A percentile compares a stretch with the other conserved stretches of the same genome.
These are phyloP conservation scores for Solanum sejunctum DNA, from an alignment of 257 asterid genomes.

Conservation along the genomic window DNA sequence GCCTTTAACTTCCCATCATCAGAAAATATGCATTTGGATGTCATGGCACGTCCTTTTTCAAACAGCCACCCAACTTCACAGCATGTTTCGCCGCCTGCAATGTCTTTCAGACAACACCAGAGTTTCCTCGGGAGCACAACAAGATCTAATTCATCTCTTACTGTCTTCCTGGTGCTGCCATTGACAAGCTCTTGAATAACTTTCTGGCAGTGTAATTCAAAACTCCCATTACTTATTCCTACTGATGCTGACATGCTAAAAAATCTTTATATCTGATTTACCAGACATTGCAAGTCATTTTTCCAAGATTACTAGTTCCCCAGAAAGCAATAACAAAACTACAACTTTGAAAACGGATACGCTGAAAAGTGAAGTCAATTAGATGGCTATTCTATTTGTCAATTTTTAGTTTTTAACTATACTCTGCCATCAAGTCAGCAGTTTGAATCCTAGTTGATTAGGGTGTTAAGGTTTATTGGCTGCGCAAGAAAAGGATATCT, in stretches of 20 bases:
- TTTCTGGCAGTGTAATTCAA: constrained; percentile 10
- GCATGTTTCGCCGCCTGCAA: constrained; percentile 19
- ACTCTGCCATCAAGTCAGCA: not conserved
- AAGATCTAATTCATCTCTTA: constrained; percentile 32
- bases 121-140: constrained; percentile 67
- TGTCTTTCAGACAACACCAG: constrained; percentile 50
- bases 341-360: not conserved
- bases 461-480: not conserved
- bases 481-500: not conserved
- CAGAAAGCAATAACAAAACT: not conserved
- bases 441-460: not conserved
- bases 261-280: not conserved
- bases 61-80: constrained; percentile 82
- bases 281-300: not conserved
- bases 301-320: not conserved
- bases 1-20: constrained; percentile 43
- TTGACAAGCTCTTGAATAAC: constrained; percentile 35
- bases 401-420: not conserved
- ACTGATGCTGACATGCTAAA: not conserved
- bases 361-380: not conserved
- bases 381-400: not conserved
- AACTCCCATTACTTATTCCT: not conserved
- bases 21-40: constrained; percentile 59
- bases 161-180: constrained; percentile 14
- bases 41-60: constrained; percentile 47